A percentile compares a stretch with the other conserved stretches of the same genome.
phyloP scores from a whole-genome alignment of 73 alveolate genomes.

The Tetrahymena borealis region DNA sequence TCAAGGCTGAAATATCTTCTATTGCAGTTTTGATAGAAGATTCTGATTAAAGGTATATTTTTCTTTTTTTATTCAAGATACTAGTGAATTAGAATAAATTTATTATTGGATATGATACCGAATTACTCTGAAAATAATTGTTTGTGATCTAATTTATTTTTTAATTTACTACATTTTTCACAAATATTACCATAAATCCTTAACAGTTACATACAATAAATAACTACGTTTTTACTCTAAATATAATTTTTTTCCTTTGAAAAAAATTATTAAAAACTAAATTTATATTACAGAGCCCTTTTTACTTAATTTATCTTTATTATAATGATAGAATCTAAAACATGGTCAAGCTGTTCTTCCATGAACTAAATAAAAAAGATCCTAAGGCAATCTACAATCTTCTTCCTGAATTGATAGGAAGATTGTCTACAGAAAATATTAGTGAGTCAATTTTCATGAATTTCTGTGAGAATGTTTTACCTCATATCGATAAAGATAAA shows the following conservation, averaged over 20 bases:
- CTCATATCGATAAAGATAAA: slow-evolving; percentile 77
- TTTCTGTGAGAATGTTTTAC: slow-evolving; percentile 62
- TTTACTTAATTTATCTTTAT: too few species aligned
- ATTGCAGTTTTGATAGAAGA: slow-evolving; percentile 72
- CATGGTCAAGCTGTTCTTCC: slow-evolving; percentile 45
- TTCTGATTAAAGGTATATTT: slow-evolving; percentile 33
- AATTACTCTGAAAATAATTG: too few species aligned
- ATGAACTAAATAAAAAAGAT: slow-evolving; percentile 78
- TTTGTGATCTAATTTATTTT: too few species aligned
- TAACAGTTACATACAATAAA: too few species aligned
- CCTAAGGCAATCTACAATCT: slow-evolving; percentile 76
- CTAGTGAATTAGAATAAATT: slow-evolving; percentile 21
- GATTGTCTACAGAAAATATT: slow-evolving; percentile 55
- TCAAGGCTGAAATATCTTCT: slow-evolving; percentile 84
- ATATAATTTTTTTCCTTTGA: too few species aligned
- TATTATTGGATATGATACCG: too few species aligned
- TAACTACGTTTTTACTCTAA: too few species aligned
- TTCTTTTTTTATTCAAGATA: background rate
- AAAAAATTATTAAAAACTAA: too few species aligned
- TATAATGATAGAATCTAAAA: slow-evolving; percentile 57
- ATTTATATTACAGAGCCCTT: too few species aligned
- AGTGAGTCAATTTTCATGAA: slow-evolving; percentile 54
- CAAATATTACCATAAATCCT: too few species aligned
- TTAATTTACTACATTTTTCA: too few species aligned
- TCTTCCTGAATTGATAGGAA: slow-evolving; percentile 77